phyloP scores from a whole-genome alignment of 2,329 filamentous ascomycete genomes.

The Elsinoe australis region DNA sequence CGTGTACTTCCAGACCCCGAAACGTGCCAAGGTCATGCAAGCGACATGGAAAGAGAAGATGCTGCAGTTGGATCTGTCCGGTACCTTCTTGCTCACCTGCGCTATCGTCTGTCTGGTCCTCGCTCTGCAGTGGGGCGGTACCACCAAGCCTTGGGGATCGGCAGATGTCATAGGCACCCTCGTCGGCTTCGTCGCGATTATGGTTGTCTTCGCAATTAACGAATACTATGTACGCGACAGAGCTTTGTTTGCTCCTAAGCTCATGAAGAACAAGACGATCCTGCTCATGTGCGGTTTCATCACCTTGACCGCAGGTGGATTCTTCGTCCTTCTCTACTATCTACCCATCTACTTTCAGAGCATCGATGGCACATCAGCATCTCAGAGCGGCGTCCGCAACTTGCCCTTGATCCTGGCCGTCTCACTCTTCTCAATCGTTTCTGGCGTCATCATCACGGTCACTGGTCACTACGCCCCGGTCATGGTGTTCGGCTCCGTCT shows the following conservation, averaged over 20 bases:
- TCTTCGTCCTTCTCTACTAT: constrained; percentile 24
- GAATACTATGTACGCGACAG: constrained; percentile 36
- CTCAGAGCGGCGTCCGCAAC: constrained; percentile 30
- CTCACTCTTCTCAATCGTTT: constrained; percentile 24
- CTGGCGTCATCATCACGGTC: constrained; percentile 24
- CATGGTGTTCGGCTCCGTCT: constrained; percentile 27
- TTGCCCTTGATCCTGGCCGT: constrained; percentile 36
- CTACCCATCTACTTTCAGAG: constrained; percentile 29
- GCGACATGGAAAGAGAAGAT: constrained; percentile 33
- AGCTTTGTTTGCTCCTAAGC: constrained; percentile 34
- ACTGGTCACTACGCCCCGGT: constrained; percentile 24
- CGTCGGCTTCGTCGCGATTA: constrained; percentile 37
- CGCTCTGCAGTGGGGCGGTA: constrained; percentile 23
- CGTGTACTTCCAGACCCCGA: constrained; percentile 34
- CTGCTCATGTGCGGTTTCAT: constrained; percentile 31
- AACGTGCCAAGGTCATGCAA: constrained; percentile 22
- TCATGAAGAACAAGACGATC: constrained; percentile 35
- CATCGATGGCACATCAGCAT: constrained; percentile 24
- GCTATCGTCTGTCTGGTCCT: constrained; percentile 22
- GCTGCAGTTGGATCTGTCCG: constrained; percentile 40
- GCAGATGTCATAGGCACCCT: constrained; percentile 40
- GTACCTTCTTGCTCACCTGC: constrained; percentile 35
- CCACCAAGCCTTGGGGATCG: constrained; percentile 32
- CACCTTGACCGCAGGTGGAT: constrained; percentile 28
- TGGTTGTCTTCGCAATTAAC: constrained; percentile 29